A percentile compares a stretch with the other conserved stretches of the same genome.
phyloP scores from a whole-genome alignment of 257 asterid species.

The Nicotiana noctiflora region DNA sequence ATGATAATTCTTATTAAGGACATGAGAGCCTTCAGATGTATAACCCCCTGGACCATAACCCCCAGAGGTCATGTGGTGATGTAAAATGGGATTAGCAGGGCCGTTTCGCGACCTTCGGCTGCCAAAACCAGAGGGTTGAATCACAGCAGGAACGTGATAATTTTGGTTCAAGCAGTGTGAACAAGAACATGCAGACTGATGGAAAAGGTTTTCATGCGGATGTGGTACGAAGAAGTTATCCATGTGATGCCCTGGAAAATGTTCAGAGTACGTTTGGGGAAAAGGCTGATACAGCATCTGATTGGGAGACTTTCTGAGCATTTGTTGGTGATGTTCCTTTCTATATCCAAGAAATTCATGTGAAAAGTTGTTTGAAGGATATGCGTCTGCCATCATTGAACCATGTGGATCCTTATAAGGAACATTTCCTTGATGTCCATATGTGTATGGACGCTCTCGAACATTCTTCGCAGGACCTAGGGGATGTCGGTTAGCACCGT shows the following conservation, averaged over 20 bases:
- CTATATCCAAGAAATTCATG: conserved; percentile 34
- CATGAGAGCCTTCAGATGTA: conserved; percentile 31
- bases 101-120: conserved; percentile 38
- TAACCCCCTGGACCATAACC: conserved; percentile 30
- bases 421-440: conserved; percentile 25
- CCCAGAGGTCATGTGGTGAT: conserved; percentile 26
- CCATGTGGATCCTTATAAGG: conserved; percentile 41
- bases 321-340: conserved; percentile 39
- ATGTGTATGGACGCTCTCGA: conserved; percentile 31
- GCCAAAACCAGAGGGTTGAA: conserved; percentile 32
- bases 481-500: conserved; percentile 34
- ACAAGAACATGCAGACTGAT: conserved; percentile 82
- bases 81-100: conserved; percentile 28
- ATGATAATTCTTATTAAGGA: conserved; percentile 25
- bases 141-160: conserved; percentile 44
- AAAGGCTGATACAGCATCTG: conserved; percentile 36
- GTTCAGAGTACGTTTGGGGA: conserved; percentile 41
- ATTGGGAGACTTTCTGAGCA: conserved; percentile 38
- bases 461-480: conserved; percentile 27
- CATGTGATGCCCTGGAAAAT: conserved; percentile 42
- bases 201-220: conserved; percentile 58
- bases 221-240: conserved; percentile 48
- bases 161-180: conserved; percentile 53
- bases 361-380: conserved; percentile 37
- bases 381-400: conserved; percentile 33